Evolutionary conservation across 2,329 filamentous ascomycete genomes (phyloP).

Genomic region (Diplodia sapinea): DNA sequence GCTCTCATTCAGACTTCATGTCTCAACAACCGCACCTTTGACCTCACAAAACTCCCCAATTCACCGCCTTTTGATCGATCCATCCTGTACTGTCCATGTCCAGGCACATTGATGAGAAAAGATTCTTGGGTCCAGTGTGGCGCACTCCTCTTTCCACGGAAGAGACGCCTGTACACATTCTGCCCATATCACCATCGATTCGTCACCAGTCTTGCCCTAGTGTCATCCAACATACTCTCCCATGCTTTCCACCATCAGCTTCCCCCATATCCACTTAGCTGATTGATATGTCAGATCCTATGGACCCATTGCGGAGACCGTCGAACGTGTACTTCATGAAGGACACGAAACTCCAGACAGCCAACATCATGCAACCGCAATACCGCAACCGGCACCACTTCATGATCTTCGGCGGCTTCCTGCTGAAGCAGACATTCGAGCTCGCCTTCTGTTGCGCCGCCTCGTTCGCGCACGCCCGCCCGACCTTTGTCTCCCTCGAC

Average conservation of each 20-base stretch:
- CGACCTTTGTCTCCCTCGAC: constrained; percentile 74
- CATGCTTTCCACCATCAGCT: neutral
- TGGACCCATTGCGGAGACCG: constrained; percentile 60
- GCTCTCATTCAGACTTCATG: neutral
- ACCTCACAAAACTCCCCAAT: neutral
- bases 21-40: neutral
- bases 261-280: neutral
- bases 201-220: too few species aligned
- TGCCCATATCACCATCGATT: too few species aligned
- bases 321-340: constrained; percentile 67
- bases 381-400: constrained; percentile 73
- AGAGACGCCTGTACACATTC: neutral
- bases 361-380: constrained; percentile 77
- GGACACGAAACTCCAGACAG: constrained; percentile 66
- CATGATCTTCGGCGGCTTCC: constrained; percentile 79
- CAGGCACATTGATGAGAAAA: neutral
- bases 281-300: constrained; percentile 53
- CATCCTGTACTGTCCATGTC: neutral
- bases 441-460: constrained; percentile 77
- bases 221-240: neutral
- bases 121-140: neutral
- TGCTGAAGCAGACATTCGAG: constrained; percentile 77
- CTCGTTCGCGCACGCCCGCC: constrained; percentile 70
- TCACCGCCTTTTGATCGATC: neutral
- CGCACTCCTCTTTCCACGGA: too few species aligned